A percentile compares a stretch with the other conserved stretches of the same genome.
These are phyloP conservation scores for Verruconis gallopava DNA, from an alignment of 2,329 filamentous ascomycete species.

Conservation along the genomic window DNA sequence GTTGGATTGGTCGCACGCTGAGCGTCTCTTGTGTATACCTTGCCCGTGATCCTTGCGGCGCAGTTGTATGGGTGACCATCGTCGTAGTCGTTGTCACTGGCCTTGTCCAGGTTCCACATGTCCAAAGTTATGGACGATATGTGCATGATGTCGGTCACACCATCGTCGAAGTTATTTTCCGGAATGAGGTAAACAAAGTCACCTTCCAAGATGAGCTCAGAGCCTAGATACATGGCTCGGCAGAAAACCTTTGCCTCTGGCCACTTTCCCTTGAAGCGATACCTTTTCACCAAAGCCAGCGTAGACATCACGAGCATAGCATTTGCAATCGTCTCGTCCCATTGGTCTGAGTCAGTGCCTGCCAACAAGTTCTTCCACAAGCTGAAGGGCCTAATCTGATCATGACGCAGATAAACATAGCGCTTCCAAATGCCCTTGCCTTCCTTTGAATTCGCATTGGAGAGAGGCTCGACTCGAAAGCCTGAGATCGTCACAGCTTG, in stretches of 20 bases:
- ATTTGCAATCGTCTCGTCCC: constrained; percentile 41
- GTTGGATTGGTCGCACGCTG: constrained; percentile 17
- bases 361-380: constrained; percentile 39
- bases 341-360: constrained; percentile 25
- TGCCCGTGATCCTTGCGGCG: constrained; percentile 36
- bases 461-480: constrained; percentile 44
- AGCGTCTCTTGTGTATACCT: constrained; percentile 31
- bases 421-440: constrained; percentile 38
- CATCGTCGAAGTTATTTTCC: constrained; percentile 5
- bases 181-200: constrained; percentile 42
- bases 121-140: constrained; percentile 41
- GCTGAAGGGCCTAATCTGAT: constrained; percentile 41
- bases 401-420: constrained; percentile 41
- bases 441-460: constrained; percentile 35
- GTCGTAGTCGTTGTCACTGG: constrained; percentile 32
- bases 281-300: constrained; percentile 39
- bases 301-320: constrained; percentile 41
- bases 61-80: constrained; percentile 34
- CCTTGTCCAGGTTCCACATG: constrained; percentile 34
- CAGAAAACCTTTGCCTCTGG: constrained; percentile 40
- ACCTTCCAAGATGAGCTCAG: constrained; percentile 41
- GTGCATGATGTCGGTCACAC: constrained; percentile 39
- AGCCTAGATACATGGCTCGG: constrained; percentile 42
- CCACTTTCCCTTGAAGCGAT: constrained; percentile 41
- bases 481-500: constrained; percentile 37